Conservation (phyloP, 768 basidiomycete species). For the Kwoniella europaea region DNA sequence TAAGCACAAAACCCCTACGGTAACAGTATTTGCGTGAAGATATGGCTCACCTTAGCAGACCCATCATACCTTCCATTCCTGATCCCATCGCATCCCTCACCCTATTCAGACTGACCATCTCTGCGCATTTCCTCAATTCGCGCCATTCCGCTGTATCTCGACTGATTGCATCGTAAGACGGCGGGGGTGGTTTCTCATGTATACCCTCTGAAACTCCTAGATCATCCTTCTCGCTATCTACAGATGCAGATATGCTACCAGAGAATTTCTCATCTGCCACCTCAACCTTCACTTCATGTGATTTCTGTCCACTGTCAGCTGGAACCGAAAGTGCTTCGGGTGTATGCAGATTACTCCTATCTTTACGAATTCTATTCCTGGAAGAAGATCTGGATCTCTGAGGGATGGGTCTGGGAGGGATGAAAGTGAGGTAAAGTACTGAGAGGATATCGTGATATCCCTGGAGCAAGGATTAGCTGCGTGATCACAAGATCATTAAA, state of each 20-base stretch:
- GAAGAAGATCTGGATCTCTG: conserved; percentile 22
- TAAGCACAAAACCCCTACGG: no score
- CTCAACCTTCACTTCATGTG: background rate
- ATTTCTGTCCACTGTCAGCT: background rate
- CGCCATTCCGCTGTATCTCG: conserved; percentile 41
- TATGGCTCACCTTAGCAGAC: conserved; percentile 68
- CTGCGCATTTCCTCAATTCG: conserved; percentile 56
- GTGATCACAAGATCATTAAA: background rate
- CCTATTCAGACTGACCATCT: conserved; percentile 76
- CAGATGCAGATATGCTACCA: background rate
- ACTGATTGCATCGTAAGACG: background rate
- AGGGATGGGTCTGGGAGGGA: conserved; percentile 31
- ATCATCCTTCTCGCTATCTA: background rate
- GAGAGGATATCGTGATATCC: conserved; percentile 93
- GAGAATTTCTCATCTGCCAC: background rate
- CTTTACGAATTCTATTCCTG: conserved; percentile 4
- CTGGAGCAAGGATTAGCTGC: conserved; percentile 57
- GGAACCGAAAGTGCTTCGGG: background rate
- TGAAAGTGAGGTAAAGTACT: conserved; percentile 64
- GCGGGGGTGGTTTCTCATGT: conserved; percentile 7
- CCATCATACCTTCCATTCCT: conserved; percentile 82
- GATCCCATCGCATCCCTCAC: conserved; percentile 87
- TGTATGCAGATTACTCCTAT: background rate
- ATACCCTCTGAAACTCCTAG: background rate
- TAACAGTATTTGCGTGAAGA: background rate